Conservation (phyloP, 2,329 filamentous ascomycete species). For the Mycosphaerella sp. region DNA sequence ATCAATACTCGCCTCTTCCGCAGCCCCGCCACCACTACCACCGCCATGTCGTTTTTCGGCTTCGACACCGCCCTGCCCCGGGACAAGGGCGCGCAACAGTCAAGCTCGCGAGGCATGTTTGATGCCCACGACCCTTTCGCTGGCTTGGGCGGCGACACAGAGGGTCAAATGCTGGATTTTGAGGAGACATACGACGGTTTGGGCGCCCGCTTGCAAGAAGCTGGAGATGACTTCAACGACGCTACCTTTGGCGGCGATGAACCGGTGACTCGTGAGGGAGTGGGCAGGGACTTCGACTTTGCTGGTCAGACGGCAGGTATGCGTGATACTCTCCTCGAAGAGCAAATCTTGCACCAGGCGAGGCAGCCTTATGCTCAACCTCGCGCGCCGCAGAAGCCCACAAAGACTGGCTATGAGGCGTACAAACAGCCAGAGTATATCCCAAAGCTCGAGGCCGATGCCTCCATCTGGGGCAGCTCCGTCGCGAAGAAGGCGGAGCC, state of each 20-base stretch:
- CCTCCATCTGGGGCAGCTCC: conserved; percentile 81
- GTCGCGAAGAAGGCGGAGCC: conserved; percentile 48
- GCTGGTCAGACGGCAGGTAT: conserved; percentile 88
- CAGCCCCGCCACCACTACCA: neutral
- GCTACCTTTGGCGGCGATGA: conserved; percentile 68
- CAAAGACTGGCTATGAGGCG: conserved; percentile 81
- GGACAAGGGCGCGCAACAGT: conserved; percentile 48
- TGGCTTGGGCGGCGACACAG: conserved; percentile 56
- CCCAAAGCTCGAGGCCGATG: conserved; percentile 85
- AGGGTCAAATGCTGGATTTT: conserved; percentile 64
- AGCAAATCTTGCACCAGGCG: conserved; percentile 76
- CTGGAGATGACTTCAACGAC: conserved; percentile 91
- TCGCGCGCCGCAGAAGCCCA: conserved; percentile 47
- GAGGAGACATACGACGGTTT: conserved; percentile 97
- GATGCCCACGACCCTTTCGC: conserved; percentile 78
- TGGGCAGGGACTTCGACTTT: conserved; percentile 96
- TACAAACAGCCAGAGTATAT: conserved; percentile 79
- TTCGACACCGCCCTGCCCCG: conserved; percentile 65
- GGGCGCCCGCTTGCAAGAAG: conserved; percentile 83
- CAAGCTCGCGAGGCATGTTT: conserved; percentile 56
- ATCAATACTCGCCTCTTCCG: neutral
- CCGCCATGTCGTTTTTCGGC: conserved; percentile 77
- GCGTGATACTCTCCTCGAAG: conserved; percentile 77
- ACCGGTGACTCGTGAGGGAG: conserved; percentile 45
- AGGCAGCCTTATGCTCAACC: conserved; percentile 54